Evolutionary conservation across 139 green algal genomes (phyloP).

Genomic region (Closterium sp.): DNA sequence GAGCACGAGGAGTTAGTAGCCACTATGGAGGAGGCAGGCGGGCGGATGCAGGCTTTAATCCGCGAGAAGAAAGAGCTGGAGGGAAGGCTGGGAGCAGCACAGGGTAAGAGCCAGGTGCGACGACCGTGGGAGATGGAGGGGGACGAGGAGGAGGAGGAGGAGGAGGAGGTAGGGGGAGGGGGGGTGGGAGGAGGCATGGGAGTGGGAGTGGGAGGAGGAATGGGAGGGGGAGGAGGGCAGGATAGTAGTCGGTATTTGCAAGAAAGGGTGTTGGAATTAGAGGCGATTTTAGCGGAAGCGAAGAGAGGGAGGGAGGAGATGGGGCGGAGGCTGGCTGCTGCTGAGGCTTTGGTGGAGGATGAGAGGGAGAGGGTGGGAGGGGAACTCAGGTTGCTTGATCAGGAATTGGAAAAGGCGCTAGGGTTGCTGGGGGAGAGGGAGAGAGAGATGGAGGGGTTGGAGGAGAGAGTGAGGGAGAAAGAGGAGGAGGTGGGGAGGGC

Average conservation of each 20-base stretch:
- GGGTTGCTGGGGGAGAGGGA: not conserved
- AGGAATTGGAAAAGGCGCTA: not conserved
- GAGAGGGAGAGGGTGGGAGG: not conserved
- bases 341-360: not conserved
- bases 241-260: not conserved
- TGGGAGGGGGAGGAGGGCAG: not conserved
- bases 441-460: not conserved
- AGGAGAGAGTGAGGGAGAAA: not conserved
- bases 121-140: not conserved
- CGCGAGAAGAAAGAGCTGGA: not conserved
- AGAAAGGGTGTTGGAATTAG: not conserved
- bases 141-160: not conserved
- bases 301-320: not conserved
- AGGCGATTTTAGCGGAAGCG: not conserved
- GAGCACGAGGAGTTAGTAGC: not conserved
- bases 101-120: not conserved
- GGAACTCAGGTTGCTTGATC: not conserved
- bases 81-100: not conserved
- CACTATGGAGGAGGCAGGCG: not conserved
- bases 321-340: not conserved
- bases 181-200: not conserved
- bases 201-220: no score
- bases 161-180: no score
- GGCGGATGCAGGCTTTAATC: not conserved
- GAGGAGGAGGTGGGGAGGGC: not conserved